A percentile compares a stretch with the other conserved stretches of the same genome.
Evolutionary conservation across 805 yeast genomes (phyloP).

Genomic region (Candida arabinofermentans): DNA sequence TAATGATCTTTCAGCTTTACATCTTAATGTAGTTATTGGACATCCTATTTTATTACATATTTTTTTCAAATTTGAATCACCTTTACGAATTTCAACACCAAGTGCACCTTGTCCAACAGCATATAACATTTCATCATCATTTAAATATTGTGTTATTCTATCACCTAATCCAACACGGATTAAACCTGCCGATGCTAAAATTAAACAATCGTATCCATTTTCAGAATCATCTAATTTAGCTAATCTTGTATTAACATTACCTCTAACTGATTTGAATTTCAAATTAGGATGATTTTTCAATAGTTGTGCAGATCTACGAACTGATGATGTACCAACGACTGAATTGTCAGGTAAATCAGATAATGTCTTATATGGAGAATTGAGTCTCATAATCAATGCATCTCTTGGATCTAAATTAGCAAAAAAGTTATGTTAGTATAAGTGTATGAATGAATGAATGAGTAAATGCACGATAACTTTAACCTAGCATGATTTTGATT

Average conservation of each 20-base stretch:
- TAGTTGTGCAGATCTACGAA: constrained; percentile 90
- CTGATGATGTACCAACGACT: constrained; percentile 91
- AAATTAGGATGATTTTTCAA: constrained; percentile 73
- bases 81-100: constrained; percentile 81
- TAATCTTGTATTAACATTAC: constrained; percentile 76
- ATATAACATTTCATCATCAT: constrained; percentile 79
- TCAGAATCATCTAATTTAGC: constrained; percentile 71
- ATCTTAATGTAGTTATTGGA: constrained; percentile 61
- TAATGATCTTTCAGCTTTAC: constrained; percentile 83
- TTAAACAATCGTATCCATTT: constrained; percentile 57
- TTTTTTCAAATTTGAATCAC: constrained; percentile 54
- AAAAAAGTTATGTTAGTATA: constrained; percentile 3
- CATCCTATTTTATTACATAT: constrained; percentile 66
- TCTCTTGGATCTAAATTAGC: constrained; percentile 72
- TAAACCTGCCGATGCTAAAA: constrained; percentile 92
- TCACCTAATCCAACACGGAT: constrained; percentile 65
- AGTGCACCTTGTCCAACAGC: constrained; percentile 99
- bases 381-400: constrained; percentile 72
- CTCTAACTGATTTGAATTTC: constrained; percentile 80
- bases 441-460: background rate
- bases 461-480: too few relatives aligned
- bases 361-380: constrained; percentile 59
- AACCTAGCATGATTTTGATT: too few relatives aligned
- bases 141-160: constrained; percentile 70
- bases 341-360: constrained; percentile 80